These are phyloP conservation scores for Paraurostyla sp. DNA, from an alignment of 73 alveolate species.

Conservation along the genomic window DNA sequence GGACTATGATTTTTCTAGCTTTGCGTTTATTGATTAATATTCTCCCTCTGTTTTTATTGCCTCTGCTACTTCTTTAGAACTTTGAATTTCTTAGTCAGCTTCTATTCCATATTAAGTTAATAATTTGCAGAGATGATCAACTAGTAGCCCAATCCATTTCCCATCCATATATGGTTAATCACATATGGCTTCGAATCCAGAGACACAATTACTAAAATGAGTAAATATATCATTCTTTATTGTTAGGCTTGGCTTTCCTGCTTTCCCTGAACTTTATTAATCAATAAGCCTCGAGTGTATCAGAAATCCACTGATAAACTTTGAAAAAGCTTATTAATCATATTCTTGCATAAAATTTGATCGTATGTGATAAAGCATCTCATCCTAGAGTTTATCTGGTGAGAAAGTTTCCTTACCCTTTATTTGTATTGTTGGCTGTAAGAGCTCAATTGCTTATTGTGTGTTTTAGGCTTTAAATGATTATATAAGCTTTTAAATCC, in stretches of 20 bases:
- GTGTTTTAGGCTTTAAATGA: not conserved
- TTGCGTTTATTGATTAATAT: slow-evolving; percentile 6
- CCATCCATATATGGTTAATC: slow-evolving; percentile 48
- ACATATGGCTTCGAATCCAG: not conserved
- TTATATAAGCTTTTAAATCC: slow-evolving; percentile 4
- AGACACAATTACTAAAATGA: not conserved
- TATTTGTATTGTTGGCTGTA: slow-evolving; percentile 25
- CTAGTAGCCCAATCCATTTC: slow-evolving; percentile 38
- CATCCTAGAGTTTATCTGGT: slow-evolving; percentile 18
- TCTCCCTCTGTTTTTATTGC: not conserved
- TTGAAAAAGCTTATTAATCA: not conserved
- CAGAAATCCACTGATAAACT: slow-evolving; percentile 8
- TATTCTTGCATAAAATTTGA: not conserved
- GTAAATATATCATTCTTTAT: slow-evolving; percentile 13
- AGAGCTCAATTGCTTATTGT: not conserved
- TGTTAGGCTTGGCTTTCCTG: not conserved
- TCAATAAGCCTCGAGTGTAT: not conserved
- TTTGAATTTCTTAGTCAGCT: slow-evolving; percentile 9
- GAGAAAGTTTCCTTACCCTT: not conserved
- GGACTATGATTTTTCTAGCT: not conserved
- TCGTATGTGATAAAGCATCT: slow-evolving; percentile 9
- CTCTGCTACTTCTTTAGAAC: slow-evolving; percentile 20
- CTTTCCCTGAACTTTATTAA: not conserved
- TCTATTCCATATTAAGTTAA: slow-evolving; percentile 12
- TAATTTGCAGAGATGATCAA: slow-evolving; percentile 42